These are phyloP conservation scores for Suhomyces chickasaworum DNA, from an alignment of 1,139 yeast species.

Conservation along the genomic window DNA sequence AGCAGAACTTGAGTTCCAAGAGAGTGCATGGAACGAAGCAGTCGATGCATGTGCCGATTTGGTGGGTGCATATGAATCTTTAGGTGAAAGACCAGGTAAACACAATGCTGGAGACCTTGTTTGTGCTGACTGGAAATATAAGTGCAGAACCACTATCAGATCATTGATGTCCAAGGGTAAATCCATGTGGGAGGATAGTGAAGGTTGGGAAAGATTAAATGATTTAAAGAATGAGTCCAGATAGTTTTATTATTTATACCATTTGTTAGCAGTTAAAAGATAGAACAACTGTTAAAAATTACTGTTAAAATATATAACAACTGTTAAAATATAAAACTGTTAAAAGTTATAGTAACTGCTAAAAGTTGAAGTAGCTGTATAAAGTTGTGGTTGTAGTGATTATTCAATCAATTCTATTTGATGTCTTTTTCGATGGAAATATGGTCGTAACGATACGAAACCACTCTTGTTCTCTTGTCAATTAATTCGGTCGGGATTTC, in stretches of 20 bases:
- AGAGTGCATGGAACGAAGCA: slow-evolving; percentile 72
- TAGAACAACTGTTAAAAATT: too few relatives aligned
- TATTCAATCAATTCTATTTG: background rate
- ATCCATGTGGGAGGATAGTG: slow-evolving; percentile 75
- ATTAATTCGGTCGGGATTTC: background rate
- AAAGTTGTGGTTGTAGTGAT: too few relatives aligned
- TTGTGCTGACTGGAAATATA: slow-evolving; percentile 90
- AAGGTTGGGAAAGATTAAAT: slow-evolving; percentile 70
- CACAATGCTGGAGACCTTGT: slow-evolving; percentile 82
- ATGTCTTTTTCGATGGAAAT: background rate
- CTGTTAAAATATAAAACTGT: too few relatives aligned
- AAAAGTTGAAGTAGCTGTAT: too few relatives aligned
- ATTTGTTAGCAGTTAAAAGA: too few relatives aligned
- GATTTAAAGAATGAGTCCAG: slow-evolving; percentile 46
- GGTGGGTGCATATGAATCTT: slow-evolving; percentile 82
- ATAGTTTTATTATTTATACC: background rate
- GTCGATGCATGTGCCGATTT: slow-evolving; percentile 80
- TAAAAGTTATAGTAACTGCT: too few relatives aligned
- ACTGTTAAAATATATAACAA: too few relatives aligned
- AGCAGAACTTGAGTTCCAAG: slow-evolving; percentile 66
- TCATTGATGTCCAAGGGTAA: slow-evolving; percentile 80
- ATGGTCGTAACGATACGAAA: background rate
- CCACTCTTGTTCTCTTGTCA: background rate
- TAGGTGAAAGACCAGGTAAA: slow-evolving; percentile 86
- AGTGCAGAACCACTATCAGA: slow-evolving; percentile 71